Percentiles rank a stretch among this genome's conserved stretches.
Conservation (phyloP, 257 asterid species). For the Jaltomata sinuosa region DNA sequence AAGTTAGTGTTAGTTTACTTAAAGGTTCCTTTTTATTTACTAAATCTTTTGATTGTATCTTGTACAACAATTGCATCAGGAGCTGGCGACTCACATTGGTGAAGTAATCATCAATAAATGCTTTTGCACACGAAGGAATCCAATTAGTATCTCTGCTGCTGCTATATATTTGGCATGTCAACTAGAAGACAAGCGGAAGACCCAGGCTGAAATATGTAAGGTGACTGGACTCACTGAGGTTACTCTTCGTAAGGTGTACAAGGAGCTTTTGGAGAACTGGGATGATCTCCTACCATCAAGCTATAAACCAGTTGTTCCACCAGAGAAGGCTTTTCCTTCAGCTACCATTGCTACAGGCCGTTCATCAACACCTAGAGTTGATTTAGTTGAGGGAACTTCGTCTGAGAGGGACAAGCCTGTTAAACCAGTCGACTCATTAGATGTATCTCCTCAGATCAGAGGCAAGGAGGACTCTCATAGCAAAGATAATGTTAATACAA, state of each 20-base stretch:
- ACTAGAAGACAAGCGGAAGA: constrained; percentile 91
- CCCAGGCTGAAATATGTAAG: constrained; percentile 97
- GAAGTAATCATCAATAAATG: constrained; percentile 96
- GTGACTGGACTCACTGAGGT: constrained; percentile 98
- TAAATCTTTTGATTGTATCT: not conserved
- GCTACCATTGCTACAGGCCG: constrained; percentile 75
- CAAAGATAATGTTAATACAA: constrained; percentile 30
- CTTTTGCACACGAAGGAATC: constrained; percentile 96
- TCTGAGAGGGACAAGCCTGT: constrained; percentile 35
- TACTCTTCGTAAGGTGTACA: constrained; percentile 90
- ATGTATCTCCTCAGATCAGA: constrained; percentile 17
- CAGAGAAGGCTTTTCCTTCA: constrained; percentile 92
- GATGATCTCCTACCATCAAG: constrained; percentile 90
- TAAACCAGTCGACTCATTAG: constrained; percentile 35
- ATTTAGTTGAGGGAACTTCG: constrained; percentile 42
- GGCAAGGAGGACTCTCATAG: constrained; percentile 38
- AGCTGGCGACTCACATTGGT: constrained; percentile 96
- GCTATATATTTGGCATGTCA: constrained; percentile 97
- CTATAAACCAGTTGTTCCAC: constrained; percentile 85
- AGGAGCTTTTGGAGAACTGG: constrained; percentile 89
- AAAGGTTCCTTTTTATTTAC: not conserved
- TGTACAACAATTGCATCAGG: constrained; percentile 33
- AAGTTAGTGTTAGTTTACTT: not conserved
- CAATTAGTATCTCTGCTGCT: constrained; percentile 96
- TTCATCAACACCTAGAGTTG: constrained; percentile 38